Percentiles rank a stretch among this genome's conserved stretches.
These are phyloP conservation scores for Chloranthus sessilifolius DNA, from an alignment of 164 flowering plant species.

Conservation along the genomic window DNA sequence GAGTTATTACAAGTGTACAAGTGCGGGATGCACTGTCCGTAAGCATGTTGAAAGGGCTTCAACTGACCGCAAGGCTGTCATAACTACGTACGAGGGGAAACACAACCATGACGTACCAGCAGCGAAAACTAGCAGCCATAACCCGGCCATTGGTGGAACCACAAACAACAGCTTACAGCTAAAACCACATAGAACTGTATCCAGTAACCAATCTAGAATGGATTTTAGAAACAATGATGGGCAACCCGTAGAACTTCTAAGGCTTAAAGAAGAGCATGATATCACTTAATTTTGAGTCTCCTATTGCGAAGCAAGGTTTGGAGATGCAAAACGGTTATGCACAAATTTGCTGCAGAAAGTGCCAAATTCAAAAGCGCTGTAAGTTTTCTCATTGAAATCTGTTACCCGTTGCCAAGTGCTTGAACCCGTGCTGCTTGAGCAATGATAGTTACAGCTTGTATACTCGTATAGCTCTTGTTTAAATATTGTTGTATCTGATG, in stretches of 20 bases:
- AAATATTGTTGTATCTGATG: conserved; percentile 8
- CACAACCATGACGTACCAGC: conserved; percentile 84
- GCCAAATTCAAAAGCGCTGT: not conserved
- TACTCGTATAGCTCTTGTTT: conserved; percentile 1
- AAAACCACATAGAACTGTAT: conserved; percentile 25
- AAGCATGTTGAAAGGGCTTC: conserved; percentile 95
- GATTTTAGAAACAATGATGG: conserved; percentile 37
- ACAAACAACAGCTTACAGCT: conserved; percentile 14
- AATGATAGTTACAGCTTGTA: conserved; percentile 6
- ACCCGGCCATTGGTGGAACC: conserved; percentile 23
- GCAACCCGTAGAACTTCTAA: conserved; percentile 34
- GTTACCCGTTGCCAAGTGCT: not conserved
- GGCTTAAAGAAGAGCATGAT: conserved; percentile 51
- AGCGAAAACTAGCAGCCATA: conserved; percentile 47
- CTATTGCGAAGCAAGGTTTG: not conserved
- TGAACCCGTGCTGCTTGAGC: not conserved
- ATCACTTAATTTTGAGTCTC: conserved; percentile 12
- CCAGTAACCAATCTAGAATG: conserved; percentile 28
- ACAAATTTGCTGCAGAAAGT: not conserved
- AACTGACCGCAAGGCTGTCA: conserved; percentile 71
- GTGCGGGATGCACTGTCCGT: conserved; percentile 76
- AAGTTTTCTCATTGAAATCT: not conserved
- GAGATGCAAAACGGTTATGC: not conserved
- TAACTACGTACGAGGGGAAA: conserved; percentile 94
- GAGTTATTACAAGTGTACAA: conserved; percentile 91